Base-by-base conservation (phyloP, 768 basidiomycete species). In the Tricholoma matsutake region DNA sequence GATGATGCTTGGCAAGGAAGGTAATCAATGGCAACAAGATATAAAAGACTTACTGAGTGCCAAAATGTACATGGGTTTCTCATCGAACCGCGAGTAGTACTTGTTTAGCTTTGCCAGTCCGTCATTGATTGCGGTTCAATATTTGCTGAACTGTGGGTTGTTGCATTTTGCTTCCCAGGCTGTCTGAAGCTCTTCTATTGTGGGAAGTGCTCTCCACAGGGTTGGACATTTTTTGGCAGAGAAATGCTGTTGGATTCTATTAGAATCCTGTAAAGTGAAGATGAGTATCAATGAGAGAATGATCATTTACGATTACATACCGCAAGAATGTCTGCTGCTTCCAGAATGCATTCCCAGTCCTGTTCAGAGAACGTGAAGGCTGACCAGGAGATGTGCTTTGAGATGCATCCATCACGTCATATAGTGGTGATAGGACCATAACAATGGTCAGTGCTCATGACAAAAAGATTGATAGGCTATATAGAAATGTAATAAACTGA, bases 61-160 rank as follows among this genome's bases (percentile, higher is more conserved):
- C 6, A 65, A 53, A 49, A 65, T 51, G 56, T 58, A 65, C n/a
- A 3, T 25, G 22, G 22, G 22, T 25, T 25, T 25, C 22, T 25
- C 22, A 25, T 25, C 3, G 22, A 25, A 58, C 8, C 22, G 14
- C n/a, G 20, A 54, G 49, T 65, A 65, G 41, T 63, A 65, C 37
- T 65, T 67, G 6, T 22, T 53, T 16, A 65, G 34, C 57, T 67
- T 67, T 8, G 4, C 53, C 28, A 65, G 54, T 25, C 64, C 66
- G 35, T 60, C 58, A 6, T 60, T 32, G 28, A 67, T 20, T 4
- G 62, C 60, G 13, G 39, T 51, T 22, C 25, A 5, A 47, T 65
- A 67, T 31, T 56, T 47, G 2, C 25, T 37, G 54, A 39, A 61
- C 25, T 25, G 34, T 3, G 45, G 45, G 13, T 56, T 35, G 20